Percentiles rank a stretch among this genome's conserved stretches.
Evolutionary conservation across 176 grass and related monocot genomes (phyloP).

Genomic region (Oryza longistaminata): DNA sequence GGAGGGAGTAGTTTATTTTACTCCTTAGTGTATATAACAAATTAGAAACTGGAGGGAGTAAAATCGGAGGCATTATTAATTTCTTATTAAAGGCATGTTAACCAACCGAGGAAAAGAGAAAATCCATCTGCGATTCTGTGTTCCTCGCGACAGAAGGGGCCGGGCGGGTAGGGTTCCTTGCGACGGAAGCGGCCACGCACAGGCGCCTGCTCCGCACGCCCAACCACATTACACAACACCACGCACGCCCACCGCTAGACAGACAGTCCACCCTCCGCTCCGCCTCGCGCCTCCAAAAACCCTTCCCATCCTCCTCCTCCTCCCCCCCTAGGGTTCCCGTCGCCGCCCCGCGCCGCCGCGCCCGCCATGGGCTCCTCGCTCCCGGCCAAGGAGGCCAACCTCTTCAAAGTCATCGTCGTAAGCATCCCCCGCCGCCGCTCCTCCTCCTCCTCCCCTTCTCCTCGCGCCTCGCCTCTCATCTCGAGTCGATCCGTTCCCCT

Average conservation of each 20-base stretch:
- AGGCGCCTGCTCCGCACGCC: conserved; percentile 1
- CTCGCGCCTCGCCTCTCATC: not conserved
- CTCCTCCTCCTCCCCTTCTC: not conserved
- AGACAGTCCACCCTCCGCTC: conserved; percentile 36
- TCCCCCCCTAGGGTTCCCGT: conserved; percentile 38
- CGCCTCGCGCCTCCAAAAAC: conserved; percentile 56
- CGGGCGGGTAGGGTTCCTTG: conserved; percentile 39
- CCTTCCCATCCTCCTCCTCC: not conserved
- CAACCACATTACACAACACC: conserved; percentile 14
- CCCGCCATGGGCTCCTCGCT: conserved; percentile 90
- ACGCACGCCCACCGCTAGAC: conserved; percentile 5
- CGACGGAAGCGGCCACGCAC: conserved; percentile 39
- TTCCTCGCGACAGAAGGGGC: not conserved
- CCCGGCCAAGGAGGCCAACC: conserved; percentile 94
- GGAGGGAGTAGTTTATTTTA: too few relatives aligned
- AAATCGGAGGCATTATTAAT: too few relatives aligned
- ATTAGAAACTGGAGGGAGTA: too few relatives aligned
- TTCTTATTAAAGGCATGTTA: too few relatives aligned
- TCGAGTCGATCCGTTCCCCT: conserved; percentile 37
- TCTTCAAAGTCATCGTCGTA: conserved; percentile 99
- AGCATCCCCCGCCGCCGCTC: conserved; percentile 32
- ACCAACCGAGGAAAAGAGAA: too few relatives aligned
- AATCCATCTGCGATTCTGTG: too few relatives aligned
- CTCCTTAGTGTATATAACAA: too few relatives aligned
- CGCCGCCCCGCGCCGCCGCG: conserved; percentile 29